Conservation (phyloP, 805 yeast genomes). For the Ogataea corticis region DNA sequence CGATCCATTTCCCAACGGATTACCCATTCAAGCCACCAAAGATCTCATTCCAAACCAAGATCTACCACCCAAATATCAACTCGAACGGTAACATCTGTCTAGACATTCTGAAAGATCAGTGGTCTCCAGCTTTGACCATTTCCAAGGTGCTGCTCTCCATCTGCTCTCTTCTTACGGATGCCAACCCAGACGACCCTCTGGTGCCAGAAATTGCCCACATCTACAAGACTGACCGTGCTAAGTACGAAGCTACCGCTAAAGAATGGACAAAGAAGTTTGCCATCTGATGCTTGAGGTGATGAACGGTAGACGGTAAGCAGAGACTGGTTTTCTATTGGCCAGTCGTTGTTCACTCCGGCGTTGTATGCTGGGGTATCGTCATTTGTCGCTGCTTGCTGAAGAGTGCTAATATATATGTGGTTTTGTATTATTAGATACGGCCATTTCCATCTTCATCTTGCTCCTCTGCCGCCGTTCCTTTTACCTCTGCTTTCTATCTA, state of each 20-base stretch:
- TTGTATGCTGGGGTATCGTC: too few relatives aligned
- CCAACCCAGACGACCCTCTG: slow-evolving; percentile 98
- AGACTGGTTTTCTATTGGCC: too few relatives aligned
- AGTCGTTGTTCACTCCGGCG: too few relatives aligned
- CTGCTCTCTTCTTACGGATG: slow-evolving; percentile 94
- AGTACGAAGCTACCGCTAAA: slow-evolving; percentile 94
- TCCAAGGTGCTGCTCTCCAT: slow-evolving; percentile 93
- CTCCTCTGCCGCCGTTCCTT: slow-evolving; percentile 2
- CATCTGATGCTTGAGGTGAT: slow-evolving; percentile 45
- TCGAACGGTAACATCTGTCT: slow-evolving; percentile 94
- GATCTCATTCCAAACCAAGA: slow-evolving; percentile 88
- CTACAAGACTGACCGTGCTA: slow-evolving; percentile 89
- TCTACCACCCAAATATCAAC: slow-evolving; percentile 97
- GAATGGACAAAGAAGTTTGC: slow-evolving; percentile 99
- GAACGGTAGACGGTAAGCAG: too few relatives aligned
- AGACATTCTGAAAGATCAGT: slow-evolving; percentile 95
- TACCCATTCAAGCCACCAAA: slow-evolving; percentile 99
- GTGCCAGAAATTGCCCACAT: slow-evolving; percentile 98
- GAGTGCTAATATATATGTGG: background rate
- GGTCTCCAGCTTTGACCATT: slow-evolving; percentile 98
- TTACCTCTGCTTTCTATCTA: slow-evolving; percentile 1
- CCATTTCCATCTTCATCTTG: slow-evolving; percentile 1
- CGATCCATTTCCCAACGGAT: slow-evolving; percentile 98
- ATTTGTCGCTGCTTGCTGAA: background rate
- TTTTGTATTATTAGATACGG: background rate